These are phyloP conservation scores for Annulohypoxylon moriforme DNA, from an alignment of 495 filamentous ascomycete species.

Conservation along the genomic window DNA sequence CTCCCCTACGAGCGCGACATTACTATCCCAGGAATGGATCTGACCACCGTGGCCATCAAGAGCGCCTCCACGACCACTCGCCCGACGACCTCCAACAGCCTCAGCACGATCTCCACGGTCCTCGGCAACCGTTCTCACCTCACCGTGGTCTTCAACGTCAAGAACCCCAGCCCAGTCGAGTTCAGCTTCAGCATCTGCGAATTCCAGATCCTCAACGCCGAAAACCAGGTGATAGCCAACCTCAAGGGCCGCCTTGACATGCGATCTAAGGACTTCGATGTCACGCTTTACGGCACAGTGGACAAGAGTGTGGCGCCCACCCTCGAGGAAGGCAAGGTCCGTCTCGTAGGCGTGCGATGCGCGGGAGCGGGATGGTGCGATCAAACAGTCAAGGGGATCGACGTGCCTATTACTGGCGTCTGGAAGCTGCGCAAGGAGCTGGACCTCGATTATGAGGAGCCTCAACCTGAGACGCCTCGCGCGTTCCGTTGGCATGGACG, in stretches of 20 bases:
- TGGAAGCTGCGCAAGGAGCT: constrained; percentile 32
- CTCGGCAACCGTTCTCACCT: constrained; percentile 1
- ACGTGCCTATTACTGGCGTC: constrained; percentile 33
- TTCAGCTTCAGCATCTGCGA: constrained; percentile 47
- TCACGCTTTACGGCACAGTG: constrained; percentile 28
- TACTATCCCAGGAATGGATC: constrained; percentile 42
- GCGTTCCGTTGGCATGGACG: constrained; percentile 18
- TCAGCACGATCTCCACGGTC: background rate
- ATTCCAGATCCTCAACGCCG: constrained; percentile 42
- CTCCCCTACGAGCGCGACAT: constrained; percentile 47
- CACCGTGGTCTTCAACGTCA: constrained; percentile 30
- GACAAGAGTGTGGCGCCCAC: constrained; percentile 21
- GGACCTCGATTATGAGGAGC: constrained; percentile 4
- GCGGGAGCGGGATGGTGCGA: constrained; percentile 47
- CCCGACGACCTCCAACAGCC: background rate
- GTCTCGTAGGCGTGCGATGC: constrained; percentile 39
- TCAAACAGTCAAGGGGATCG: constrained; percentile 37
- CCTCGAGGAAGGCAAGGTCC: constrained; percentile 14
- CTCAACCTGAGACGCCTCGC: background rate
- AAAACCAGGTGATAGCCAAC: constrained; percentile 38
- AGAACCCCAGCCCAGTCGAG: constrained; percentile 48
- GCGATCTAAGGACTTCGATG: constrained; percentile 20
- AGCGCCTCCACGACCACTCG: background rate
- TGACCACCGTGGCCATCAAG: constrained; percentile 28
- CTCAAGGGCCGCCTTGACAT: constrained; percentile 47